Evolutionary conservation across 169 alveolate genomes (phyloP), one percentile per base, ranked within the genome.

Genomic region (Cryptosporidium ubiquitum): DNA sequence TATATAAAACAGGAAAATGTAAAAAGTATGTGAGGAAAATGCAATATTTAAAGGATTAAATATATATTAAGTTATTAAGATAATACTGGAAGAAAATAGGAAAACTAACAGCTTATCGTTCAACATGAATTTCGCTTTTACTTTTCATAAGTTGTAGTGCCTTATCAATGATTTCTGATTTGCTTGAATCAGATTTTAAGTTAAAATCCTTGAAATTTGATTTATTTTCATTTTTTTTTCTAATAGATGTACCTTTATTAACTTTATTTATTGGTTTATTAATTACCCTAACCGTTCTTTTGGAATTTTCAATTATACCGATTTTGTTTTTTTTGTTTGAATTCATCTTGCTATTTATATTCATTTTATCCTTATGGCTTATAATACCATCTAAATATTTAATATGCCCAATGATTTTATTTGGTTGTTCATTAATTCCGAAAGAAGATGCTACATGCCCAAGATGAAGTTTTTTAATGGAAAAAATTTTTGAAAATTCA

Each of bases 381-480:
- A 79, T 52, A 18, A 79, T 39, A 2, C 89, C 89, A 64, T 79
- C 89, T 39, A 79, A 3, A 31, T 61, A 49, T 33, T 79, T 79
- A 42, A 79, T 64, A 79, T 79, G 75, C 2, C 75, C 68, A 79
- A 61, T 64, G 1, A 79, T 79, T 79, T 79, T 64, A 57, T 40
- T 79, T 37, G 89, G 89, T 31, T 79, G 89, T 14, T 79, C 89
- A 61, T 79, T 79, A 29, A 79, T 79, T 33, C 89, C 89, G 39
- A 79, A 79, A 1, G 89, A 79, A n/a, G 89, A 79, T 31, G 89
- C 89, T 39, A 79, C 89, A 61, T 79, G 89, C 3, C 89, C 89
- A 6, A 79, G 64, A 35, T 79, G 89, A 10, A 79, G 55, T 31
- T 79, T 79, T 20, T 79, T 79, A 61, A 79, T 79, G 7, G 79